phyloP scores from a whole-genome alignment of 2,329 filamentous ascomycete genomes.

The Colletotrichum liriopes region DNA sequence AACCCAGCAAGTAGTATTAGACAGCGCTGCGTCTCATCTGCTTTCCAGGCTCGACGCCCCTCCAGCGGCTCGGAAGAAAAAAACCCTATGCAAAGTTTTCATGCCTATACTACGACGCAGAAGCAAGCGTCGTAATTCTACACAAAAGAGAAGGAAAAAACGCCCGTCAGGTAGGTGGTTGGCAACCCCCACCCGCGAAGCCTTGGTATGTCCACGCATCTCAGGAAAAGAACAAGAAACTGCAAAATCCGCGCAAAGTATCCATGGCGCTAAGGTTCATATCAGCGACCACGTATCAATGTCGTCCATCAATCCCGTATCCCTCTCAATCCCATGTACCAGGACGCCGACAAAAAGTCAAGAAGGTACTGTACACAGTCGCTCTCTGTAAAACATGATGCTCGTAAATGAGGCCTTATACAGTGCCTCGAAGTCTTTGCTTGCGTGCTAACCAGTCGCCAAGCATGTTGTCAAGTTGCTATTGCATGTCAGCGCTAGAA shows the following conservation, averaged over 20 bases:
- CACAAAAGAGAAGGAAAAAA: conserved; percentile 28
- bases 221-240: conserved; percentile 38
- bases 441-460: conserved; percentile 85
- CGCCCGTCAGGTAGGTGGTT: not conserved
- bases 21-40: conserved; percentile 32
- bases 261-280: conserved; percentile 46
- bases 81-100: conserved; percentile 31
- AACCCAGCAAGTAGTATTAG: conserved; percentile 19
- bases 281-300: conserved; percentile 44
- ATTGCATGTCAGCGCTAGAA: conserved; percentile 45
- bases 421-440: conserved; percentile 71
- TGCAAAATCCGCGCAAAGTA: conserved; percentile 39
- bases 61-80: conserved; percentile 9
- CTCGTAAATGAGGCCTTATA: conserved; percentile 51
- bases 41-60: conserved; percentile 14
- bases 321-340: conserved; percentile 38
- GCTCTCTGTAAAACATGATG: conserved; percentile 38
- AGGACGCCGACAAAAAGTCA: conserved; percentile 40
- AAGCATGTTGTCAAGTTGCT: conserved; percentile 90
- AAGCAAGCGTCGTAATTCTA: conserved; percentile 22
- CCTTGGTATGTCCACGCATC: conserved; percentile 38
- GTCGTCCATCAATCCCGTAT: conserved; percentile 41
- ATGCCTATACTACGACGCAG: conserved; percentile 24
- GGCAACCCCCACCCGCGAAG: not conserved
- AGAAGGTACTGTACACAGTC: conserved; percentile 40